A percentile compares a stretch with the other conserved stretches of the same genome.
phyloP scores from a whole-genome alignment of 2,329 filamentous ascomycete species.

The Colletotrichum tabaci region DNA sequence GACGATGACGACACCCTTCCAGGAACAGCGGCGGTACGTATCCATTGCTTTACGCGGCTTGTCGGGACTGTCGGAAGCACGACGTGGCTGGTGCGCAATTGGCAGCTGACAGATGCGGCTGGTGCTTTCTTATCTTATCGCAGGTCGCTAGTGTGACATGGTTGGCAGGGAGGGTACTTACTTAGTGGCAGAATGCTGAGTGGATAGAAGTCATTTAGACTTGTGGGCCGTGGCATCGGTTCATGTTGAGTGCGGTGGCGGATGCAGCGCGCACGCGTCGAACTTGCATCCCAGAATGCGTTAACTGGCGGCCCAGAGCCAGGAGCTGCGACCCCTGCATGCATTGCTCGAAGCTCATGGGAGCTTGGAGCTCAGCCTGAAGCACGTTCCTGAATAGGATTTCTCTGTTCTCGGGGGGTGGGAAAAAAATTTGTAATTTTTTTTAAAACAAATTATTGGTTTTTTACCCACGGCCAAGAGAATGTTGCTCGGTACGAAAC shows the following conservation, averaged over 20 bases:
- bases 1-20: slow-evolving; percentile 38
- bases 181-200: not conserved
- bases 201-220: slow-evolving; percentile 2
- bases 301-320: slow-evolving; percentile 6
- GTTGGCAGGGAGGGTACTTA: not conserved
- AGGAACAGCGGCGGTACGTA: slow-evolving; percentile 28
- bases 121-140: not conserved
- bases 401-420: no score
- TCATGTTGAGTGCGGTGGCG: slow-evolving; percentile 24
- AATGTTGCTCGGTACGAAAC: no score
- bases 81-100: not conserved
- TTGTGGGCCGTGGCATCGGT: slow-evolving; percentile 11
- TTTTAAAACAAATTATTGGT: no score
- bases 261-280: slow-evolving; percentile 35
- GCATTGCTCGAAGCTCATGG: slow-evolving; percentile 19
- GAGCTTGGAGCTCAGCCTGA: not conserved
- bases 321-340: slow-evolving; percentile 37
- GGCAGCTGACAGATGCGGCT: not conserved
- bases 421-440: no score
- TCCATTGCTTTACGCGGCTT: not conserved
- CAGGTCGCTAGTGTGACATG: not conserved
- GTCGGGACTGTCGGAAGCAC: not conserved
- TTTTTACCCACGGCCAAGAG: not conserved
- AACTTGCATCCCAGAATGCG: slow-evolving; percentile 34
- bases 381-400: slow-evolving; percentile 9